Conservation (phyloP, 768 basidiomycete species). For the Collybiopsis confluens region DNA sequence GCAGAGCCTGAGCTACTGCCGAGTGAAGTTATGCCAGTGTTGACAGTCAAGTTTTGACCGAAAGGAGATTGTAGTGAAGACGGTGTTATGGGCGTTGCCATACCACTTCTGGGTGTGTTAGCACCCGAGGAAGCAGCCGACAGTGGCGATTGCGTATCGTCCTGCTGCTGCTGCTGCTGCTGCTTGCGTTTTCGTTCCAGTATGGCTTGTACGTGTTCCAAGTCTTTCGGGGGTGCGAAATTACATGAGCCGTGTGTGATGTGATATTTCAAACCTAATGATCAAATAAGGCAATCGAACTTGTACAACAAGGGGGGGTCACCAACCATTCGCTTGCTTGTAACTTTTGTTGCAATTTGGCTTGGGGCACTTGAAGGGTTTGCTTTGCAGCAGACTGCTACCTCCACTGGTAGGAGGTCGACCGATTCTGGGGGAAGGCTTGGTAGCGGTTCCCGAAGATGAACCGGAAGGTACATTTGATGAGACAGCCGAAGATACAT, state of each 20-base stretch:
- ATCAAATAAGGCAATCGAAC: background rate
- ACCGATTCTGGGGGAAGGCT: conserved; percentile 12
- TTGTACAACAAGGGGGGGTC: background rate
- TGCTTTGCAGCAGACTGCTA: conserved; percentile 46
- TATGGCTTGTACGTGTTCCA: conserved; percentile 71
- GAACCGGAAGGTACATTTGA: background rate
- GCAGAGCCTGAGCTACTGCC: background rate
- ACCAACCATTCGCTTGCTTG: conserved; percentile 80
- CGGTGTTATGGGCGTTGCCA: conserved; percentile 2
- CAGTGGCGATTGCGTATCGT: background rate
- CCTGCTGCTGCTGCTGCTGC: conserved; percentile 21
- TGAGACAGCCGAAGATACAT: background rate
- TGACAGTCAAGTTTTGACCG: background rate
- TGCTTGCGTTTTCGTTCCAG: conserved; percentile 54
- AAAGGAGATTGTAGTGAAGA: background rate
- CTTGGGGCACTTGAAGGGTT: conserved; percentile 92
- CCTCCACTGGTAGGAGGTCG: conserved; percentile 4
- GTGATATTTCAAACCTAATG: conserved; percentile 82
- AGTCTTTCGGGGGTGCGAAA: conserved; percentile 84
- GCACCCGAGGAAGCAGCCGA: conserved; percentile 3
- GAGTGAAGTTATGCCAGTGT: background rate
- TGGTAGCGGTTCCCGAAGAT: conserved; percentile 16
- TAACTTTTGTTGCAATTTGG: conserved; percentile 94
- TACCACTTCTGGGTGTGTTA: conserved; percentile 6
- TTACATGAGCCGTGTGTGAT: conserved; percentile 92